A percentile compares a stretch with the other conserved stretches of the same genome.
Conservation (phyloP, 1,284 basidiomycete genomes). For the Golubevia sp. region DNA sequence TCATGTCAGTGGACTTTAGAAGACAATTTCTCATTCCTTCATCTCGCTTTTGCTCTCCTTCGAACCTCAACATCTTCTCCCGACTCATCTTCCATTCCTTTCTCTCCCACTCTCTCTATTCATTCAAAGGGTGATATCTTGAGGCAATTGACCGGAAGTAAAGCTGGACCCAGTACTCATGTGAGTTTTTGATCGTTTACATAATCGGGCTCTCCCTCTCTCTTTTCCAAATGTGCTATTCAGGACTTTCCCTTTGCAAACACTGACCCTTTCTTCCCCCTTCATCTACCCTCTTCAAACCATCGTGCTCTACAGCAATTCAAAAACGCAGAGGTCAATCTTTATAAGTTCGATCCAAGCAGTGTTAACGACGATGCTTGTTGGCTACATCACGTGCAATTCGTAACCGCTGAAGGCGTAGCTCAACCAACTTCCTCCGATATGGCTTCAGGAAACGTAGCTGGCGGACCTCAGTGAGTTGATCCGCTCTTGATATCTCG, state of each 20-base stretch:
- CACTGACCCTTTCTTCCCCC: too few species aligned
- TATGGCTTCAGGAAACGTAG: constrained; percentile 14
- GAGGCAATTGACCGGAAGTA: constrained; percentile 36
- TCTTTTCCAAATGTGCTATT: neutral
- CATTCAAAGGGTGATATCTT: constrained; percentile 60
- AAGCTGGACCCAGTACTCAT: neutral
- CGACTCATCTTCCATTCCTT: too few species aligned
- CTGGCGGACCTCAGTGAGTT: constrained; percentile 2
- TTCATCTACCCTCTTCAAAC: too few species aligned
- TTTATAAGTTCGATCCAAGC: constrained; percentile 42
- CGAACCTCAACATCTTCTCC: too few species aligned
- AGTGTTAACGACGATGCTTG: constrained; percentile 34
- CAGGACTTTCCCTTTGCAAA: too few species aligned
- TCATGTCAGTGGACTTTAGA: too few species aligned
- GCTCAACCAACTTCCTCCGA: constrained; percentile 40
- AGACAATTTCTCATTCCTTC: too few species aligned
- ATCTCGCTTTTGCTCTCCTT: too few species aligned
- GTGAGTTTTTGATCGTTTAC: neutral
- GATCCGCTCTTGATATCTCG: neutral
- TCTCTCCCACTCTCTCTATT: too few species aligned
- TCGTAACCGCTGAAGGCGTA: constrained; percentile 40
- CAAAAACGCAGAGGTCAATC: constrained; percentile 57
- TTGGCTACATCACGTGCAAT: constrained; percentile 28
- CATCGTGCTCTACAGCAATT: too few species aligned
- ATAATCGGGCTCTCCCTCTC: neutral